phyloP scores from a whole-genome alignment of 2,329 filamentous ascomycete species.

The Metarhizium guizhouense region DNA sequence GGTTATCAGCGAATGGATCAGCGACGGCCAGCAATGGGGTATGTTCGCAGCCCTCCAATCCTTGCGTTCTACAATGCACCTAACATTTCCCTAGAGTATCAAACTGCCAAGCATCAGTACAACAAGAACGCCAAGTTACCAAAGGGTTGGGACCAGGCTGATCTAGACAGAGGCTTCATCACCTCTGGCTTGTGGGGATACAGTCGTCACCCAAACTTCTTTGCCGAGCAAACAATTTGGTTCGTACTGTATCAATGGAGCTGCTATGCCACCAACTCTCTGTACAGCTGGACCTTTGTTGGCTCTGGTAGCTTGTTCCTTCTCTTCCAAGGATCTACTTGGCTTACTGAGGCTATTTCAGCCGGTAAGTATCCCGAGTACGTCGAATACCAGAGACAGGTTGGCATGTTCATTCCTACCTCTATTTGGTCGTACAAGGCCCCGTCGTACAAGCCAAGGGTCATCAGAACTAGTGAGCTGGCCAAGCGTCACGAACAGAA shows the following conservation, averaged over 20 bases:
- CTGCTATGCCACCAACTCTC: conserved; percentile 60
- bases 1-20: conserved; percentile 62
- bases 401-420: conserved; percentile 74
- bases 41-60: conserved; percentile 6
- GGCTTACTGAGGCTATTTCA: conserved; percentile 76
- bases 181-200: conserved; percentile 78
- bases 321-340: conserved; percentile 84
- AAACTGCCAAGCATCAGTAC: conserved; percentile 72
- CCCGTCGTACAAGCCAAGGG: conserved; percentile 29
- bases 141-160: conserved; percentile 53
- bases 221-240: conserved; percentile 88
- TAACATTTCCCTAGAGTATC: conserved; percentile 48
- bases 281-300: conserved; percentile 69
- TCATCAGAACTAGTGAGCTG: conserved; percentile 43
- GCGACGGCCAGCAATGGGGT: conserved; percentile 92
- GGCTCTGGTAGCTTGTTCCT: conserved; percentile 63
- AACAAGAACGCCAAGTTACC: conserved; percentile 64
- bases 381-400: conserved; percentile 68
- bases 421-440: conserved; percentile 34
- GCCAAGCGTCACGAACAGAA: conserved; percentile 34
- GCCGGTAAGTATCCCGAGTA: conserved; percentile 84
- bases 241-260: conserved; percentile 81
- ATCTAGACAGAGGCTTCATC: conserved; percentile 85
- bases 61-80: neutral
- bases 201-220: conserved; percentile 91